Evolutionary conservation across 345 rosid species (phyloP), one percentile per base, ranked within the genome.

Genomic region (Raphanus raphanistrum): DNA sequence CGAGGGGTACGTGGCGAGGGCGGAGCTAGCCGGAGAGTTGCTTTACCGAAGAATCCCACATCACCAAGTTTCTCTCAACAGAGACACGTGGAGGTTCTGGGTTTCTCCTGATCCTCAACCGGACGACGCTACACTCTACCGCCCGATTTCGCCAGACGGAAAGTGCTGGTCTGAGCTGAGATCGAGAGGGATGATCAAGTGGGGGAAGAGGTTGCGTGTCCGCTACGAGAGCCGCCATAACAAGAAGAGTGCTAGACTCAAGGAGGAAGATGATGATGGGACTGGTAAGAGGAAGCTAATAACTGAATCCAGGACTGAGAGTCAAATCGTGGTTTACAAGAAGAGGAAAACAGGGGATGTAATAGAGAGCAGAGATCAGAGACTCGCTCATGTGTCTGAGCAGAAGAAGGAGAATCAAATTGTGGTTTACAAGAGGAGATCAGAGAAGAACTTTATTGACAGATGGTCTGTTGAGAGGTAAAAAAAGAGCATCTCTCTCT

Each of bases 401-500:
- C 3, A 36, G 10, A 41, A 68, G 11, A 82, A 27, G 61, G 80
- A 77, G 16, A 82, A 73, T 48, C 82, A 87, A 29, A 84, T 84
- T 16, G 82, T 63, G 65, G 83, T 81, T 74, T 84, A 77, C 79
- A 81, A 71, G 76, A 84, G 72, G 76, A 90, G 78, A 72, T 71
- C 52, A 58, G 61, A 67, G 8, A 87, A 84, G 68, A 81, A 76
- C 28, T 81, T 85, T 45, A 87, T 84, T 21, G 84, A 83, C 8
- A 85, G 99, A 82, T 95, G 98, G 99, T 87, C 92, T 33, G 78
- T 79, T 38, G 91, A 88, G 78, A 90, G 97, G 98, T 94, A 67
- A 81, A 32, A 32, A 72, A 21, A 64, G 50, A 45, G n/a, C 43
- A 8, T 60, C 33, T 54, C 0, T 21, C 21, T 21, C 21, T 21